A percentile compares a stretch with the other conserved stretches of the same genome.
phyloP scores from a whole-genome alignment of 2,329 filamentous ascomycete genomes.

The Peltaster fructicola region DNA sequence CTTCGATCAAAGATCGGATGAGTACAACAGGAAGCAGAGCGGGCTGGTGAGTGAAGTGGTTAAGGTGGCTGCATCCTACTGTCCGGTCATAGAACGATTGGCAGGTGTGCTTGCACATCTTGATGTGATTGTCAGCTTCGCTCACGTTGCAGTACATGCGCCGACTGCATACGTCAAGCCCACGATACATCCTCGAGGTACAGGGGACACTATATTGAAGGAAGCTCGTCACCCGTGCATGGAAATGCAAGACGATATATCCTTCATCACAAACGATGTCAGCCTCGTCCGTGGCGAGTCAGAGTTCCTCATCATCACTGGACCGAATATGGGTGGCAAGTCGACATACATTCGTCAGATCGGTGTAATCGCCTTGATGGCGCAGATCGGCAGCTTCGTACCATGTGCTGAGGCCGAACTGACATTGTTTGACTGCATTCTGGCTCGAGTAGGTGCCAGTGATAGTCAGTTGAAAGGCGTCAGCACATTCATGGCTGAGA shows the following conservation, averaged over 20 bases:
- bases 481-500: conserved; percentile 98
- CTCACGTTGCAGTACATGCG: conserved; percentile 83
- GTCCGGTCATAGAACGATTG: conserved; percentile 75
- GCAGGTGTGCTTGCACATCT: conserved; percentile 80
- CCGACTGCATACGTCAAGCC: conserved; percentile 83
- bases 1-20: conserved; percentile 82
- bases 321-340: conserved; percentile 98
- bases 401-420: conserved; percentile 80
- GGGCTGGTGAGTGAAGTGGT: conserved; percentile 88
- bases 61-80: conserved; percentile 82
- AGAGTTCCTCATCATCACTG: conserved; percentile 90
- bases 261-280: conserved; percentile 97
- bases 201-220: conserved; percentile 73
- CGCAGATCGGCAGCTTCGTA: conserved; percentile 90
- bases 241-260: conserved; percentile 96
- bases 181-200: conserved; percentile 73
- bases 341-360: conserved; percentile 97
- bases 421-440: conserved; percentile 90
- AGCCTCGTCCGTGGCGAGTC: conserved; percentile 59
- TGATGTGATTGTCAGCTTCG: conserved; percentile 86
- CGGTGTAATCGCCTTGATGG: conserved; percentile 92
- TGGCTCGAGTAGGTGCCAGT: conserved; percentile 85
- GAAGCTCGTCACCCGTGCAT: conserved; percentile 94
- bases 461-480: conserved; percentile 97
- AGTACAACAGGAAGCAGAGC: conserved; percentile 86